A percentile compares a stretch with the other conserved stretches of the same genome.
phyloP scores from a whole-genome alignment of 1,139 yeast species.

The Kodamaea suecica region DNA sequence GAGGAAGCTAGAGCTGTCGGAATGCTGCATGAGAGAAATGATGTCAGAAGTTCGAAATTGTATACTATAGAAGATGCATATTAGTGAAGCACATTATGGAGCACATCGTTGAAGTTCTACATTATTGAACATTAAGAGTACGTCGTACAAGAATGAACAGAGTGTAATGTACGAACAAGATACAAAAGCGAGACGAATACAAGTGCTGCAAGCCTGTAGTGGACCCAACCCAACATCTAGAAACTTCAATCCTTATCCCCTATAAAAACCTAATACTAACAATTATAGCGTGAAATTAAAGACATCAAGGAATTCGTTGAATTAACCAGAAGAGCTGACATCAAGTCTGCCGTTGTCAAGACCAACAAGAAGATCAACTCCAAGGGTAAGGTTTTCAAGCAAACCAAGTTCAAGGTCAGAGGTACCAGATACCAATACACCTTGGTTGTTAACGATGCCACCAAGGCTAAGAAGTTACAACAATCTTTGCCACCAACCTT shows the following conservation, averaged over 20 bases:
- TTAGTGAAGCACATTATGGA: not conserved
- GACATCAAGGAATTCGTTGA: conserved; percentile 98
- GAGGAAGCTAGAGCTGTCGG: no score
- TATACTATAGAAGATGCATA: no score
- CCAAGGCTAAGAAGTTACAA: conserved; percentile 97
- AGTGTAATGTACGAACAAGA: no score
- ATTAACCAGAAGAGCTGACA: conserved; percentile 97
- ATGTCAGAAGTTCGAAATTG: not conserved
- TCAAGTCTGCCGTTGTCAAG: conserved; percentile 87
- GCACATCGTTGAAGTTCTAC: no score
- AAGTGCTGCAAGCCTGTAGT: no score
- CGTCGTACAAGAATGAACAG: no score
- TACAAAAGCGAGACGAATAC: no score
- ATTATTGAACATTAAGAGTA: no score
- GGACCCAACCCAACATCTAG: no score
- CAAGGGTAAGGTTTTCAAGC: conserved; percentile 83
- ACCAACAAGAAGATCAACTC: conserved; percentile 82
- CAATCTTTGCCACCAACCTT: conserved; percentile 98
- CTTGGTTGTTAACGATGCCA: conserved; percentile 91
- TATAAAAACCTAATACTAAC: conserved; percentile 23
- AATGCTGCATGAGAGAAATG: no score
- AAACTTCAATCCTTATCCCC: no score
- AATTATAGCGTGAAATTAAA: conserved; percentile 64
- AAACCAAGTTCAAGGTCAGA: conserved; percentile 99
- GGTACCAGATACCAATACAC: conserved; percentile 95